Evolutionary conservation across 306 rosid genomes (phyloP), one percentile per base, ranked within the genome.

Genomic region (Hippophae rhamnoides): DNA sequence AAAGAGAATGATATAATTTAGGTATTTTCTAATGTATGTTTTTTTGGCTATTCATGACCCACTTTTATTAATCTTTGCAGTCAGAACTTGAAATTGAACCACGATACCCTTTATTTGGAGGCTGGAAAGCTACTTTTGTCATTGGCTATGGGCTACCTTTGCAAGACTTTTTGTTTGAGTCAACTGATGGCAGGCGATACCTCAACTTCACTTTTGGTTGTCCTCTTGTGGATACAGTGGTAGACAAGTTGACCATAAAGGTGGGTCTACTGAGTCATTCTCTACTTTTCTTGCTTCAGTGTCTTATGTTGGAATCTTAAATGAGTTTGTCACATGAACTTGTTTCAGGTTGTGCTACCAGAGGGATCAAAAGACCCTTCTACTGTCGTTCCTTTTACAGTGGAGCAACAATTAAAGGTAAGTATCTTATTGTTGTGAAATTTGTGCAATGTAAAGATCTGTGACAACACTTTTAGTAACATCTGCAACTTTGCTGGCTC

Each of bases 11-110:
- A 31, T 31, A 31, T 1, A 31, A 13, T 46, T 7, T 46, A 9
- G n/a, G 10, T 46, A 10, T 46, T 46, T 13, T 49, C 14, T 49
- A 48, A 11, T 48, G 23, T 8, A 13, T 48, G 13, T 4, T 26
- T 52, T 51, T 68, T 27, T 38, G 42, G 25, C 40, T 41, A 10
- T 43, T 51, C 41, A 13, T 53, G 8, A 25, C 63, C 69, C 50
- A 57, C 64, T 41, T 56, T 65, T 57, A 60, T 61, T 70, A 6
- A 71, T 18, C 50, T 50, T 73, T 71, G 73, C 95, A 92, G 99
- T 88, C 99, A 54, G 99, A 85, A 63, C 99, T 92, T 69, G 95
- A 88, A 77, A 55, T 92, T 82, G 96, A 92, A 72, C 99, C 99
- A 51, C 76, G 96, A 13, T 92, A 88, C 81, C 99, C 99, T 69